Conservation (phyloP, 352 stramenopile species). For the Thalassiosira livingstoniorum region DNA sequence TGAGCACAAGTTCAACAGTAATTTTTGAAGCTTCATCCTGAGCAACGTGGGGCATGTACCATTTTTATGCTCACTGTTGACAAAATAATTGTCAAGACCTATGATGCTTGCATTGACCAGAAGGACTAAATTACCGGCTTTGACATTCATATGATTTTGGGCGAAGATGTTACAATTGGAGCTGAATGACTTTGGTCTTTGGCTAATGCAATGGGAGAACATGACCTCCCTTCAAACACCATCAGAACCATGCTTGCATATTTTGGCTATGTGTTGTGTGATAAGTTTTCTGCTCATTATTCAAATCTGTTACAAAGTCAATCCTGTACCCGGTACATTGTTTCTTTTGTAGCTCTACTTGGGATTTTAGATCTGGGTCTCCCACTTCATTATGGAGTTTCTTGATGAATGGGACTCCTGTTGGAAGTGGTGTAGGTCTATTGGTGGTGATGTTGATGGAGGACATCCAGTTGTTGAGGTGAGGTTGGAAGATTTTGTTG, state of each 20-base stretch:
- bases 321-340: no score
- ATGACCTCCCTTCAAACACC: neutral
- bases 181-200: neutral
- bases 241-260: neutral
- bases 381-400: no score
- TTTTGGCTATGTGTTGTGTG: neutral
- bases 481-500: no score
- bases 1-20: neutral
- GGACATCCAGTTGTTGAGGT: no score
- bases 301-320: neutral
- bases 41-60: neutral
- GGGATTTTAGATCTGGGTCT: no score
- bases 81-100: neutral
- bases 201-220: neutral
- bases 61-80: neutral
- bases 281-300: neutral
- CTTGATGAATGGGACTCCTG: no score
- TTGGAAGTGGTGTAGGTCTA: no score
- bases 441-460: no score
- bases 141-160: neutral
- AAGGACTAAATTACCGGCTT: neutral
- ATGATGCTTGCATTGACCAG: neutral
- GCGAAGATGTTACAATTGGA: neutral
- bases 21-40: neutral
- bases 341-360: no score